Percentiles rank a stretch among this genome's conserved stretches.
phyloP scores from a whole-genome alignment of 1,284 basidiomycete species.

The Ustilago xerochloae region DNA sequence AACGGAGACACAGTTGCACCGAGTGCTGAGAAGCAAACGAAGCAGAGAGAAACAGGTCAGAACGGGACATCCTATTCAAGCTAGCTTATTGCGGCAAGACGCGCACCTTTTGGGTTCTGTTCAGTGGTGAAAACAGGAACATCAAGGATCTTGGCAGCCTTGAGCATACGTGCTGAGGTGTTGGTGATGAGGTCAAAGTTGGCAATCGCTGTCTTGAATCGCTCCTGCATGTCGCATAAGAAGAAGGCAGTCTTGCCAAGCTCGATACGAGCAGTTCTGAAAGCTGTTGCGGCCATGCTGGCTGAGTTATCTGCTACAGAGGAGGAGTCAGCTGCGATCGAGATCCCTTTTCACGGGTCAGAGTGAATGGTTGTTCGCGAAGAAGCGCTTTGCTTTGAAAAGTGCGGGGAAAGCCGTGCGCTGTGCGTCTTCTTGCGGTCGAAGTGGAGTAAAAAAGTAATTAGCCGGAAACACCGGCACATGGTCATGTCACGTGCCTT shows the following conservation, averaged over 20 bases:
- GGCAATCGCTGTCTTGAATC: conserved; percentile 57
- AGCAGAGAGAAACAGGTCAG: neutral
- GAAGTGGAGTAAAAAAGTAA: neutral
- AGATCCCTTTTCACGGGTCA: neutral
- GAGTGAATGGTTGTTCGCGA: neutral
- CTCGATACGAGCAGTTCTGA: conserved; percentile 47
- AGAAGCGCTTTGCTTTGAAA: neutral
- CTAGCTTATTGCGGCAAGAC: neutral
- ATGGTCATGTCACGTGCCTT: too few relatives aligned
- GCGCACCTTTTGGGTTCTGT: conserved; percentile 82
- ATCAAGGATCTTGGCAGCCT: conserved; percentile 73
- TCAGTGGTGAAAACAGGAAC: conserved; percentile 83
- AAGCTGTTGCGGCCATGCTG: conserved; percentile 15
- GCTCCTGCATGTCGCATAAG: conserved; percentile 62
- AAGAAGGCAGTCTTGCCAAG: conserved; percentile 59
- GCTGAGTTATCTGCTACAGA: neutral
- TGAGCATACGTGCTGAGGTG: conserved; percentile 57
- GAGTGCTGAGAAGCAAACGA: conserved; percentile 71
- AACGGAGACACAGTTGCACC: conserved; percentile 78
- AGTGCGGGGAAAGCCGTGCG: conserved; percentile 13
- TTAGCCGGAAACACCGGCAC: neutral
- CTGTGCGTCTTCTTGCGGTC: neutral
- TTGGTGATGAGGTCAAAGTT: conserved; percentile 52
- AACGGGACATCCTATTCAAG: neutral
- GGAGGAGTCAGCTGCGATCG: too few relatives aligned